Percentiles rank a stretch among this genome's conserved stretches.
Evolutionary conservation across 192 early-diverging fungal species (phyloP).

Genomic region (Rhizophagus clarus): DNA sequence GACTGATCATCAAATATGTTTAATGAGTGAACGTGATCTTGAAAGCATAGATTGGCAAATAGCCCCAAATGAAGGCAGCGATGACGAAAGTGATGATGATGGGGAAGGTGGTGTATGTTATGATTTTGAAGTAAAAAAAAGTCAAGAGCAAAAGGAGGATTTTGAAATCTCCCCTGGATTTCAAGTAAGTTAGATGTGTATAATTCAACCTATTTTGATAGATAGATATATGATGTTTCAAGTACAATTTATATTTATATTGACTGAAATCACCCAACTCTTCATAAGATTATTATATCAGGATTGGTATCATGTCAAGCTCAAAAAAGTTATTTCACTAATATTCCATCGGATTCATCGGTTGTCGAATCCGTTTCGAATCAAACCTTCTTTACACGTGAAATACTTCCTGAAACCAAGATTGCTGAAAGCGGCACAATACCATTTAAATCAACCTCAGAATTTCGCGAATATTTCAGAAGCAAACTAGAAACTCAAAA

Average conservation of each 20-base stretch:
- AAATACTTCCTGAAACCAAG: neutral
- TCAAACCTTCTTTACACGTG: slow-evolving; percentile 25
- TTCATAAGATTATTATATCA: neutral
- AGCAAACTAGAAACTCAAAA: slow-evolving; percentile 18
- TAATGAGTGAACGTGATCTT: slow-evolving; percentile 9
- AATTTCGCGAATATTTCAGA: slow-evolving; percentile 18
- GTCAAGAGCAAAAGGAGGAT: slow-evolving; percentile 24
- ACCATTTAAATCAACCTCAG: neutral
- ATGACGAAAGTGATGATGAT: neutral
- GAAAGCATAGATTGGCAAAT: slow-evolving; percentile 22
- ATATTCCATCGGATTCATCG: neutral
- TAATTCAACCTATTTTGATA: neutral
- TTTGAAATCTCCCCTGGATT: slow-evolving; percentile 22
- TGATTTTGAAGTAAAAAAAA: slow-evolving; percentile 21
- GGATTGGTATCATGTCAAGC: neutral
- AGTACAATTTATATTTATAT: no score
- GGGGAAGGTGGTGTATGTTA: neutral
- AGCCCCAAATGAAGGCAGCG: neutral
- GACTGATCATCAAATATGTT: slow-evolving; percentile 25
- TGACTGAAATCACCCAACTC: no score
- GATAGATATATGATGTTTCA: no score
- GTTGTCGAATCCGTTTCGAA: slow-evolving; percentile 24
- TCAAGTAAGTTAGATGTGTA: neutral
- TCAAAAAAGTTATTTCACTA: neutral
- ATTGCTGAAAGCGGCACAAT: neutral